Evolutionary conservation across 257 asterid species (phyloP).

Genomic region (Ballota nigra): DNA sequence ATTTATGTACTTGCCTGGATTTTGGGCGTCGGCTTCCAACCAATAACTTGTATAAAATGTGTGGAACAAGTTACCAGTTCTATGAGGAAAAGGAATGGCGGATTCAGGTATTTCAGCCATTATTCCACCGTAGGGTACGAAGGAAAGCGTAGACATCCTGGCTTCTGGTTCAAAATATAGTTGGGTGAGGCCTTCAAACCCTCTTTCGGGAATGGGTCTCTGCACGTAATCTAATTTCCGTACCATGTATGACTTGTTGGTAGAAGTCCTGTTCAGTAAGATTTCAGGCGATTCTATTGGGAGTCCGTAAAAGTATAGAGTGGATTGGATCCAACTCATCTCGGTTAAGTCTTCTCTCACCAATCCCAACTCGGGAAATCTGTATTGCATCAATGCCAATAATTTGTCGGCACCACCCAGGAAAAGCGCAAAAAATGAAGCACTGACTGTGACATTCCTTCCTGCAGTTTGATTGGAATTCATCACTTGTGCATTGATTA

Average conservation of each 20-base stretch:
- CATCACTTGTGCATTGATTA: neutral
- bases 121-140: too few species aligned
- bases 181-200: constrained; percentile 24
- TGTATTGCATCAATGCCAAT: constrained; percentile 19
- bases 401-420: constrained; percentile 33
- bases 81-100: too few species aligned
- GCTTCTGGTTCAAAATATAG: neutral
- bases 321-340: constrained; percentile 37
- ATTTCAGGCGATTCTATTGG: neutral
- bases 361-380: constrained; percentile 37
- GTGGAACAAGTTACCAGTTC: too few species aligned
- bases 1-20: neutral
- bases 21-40: neutral
- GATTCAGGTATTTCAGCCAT: too few species aligned
- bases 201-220: constrained; percentile 27
- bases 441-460: constrained; percentile 13
- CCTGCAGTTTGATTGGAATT: neutral
- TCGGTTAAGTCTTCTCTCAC: constrained; percentile 32
- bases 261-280: constrained; percentile 26
- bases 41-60: too few species aligned
- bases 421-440: constrained; percentile 21
- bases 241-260: constrained; percentile 3
- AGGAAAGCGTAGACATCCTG: neutral
- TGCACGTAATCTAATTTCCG: constrained; percentile 35
- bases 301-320: neutral